phyloP scores from a whole-genome alignment of 2,329 filamentous ascomycete species.

The Fusarium palustre region DNA sequence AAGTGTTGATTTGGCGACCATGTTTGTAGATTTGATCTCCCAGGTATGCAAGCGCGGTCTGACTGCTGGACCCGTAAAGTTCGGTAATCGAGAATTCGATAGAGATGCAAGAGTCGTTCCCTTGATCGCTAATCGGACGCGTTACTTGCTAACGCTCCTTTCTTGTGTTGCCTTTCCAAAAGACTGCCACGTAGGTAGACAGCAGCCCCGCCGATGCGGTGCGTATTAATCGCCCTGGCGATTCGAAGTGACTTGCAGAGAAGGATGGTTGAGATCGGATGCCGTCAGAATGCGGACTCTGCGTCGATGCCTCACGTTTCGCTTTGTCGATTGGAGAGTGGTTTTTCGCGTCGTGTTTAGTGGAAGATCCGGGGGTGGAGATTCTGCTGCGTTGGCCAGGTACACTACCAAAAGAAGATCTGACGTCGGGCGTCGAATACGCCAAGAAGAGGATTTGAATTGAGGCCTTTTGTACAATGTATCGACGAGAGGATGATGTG shows the following conservation, averaged over 20 bases:
- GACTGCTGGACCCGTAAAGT: background rate
- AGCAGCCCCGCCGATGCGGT: slow-evolving; percentile 35
- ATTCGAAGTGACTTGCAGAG: slow-evolving; percentile 28
- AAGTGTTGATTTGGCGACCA: slow-evolving; percentile 47
- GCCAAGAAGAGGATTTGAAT: slow-evolving; percentile 8
- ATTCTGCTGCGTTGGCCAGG: slow-evolving; percentile 25
- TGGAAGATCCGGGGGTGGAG: slow-evolving; percentile 26
- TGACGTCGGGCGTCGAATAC: slow-evolving; percentile 25
- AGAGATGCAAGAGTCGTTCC: background rate
- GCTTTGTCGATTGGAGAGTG: background rate
- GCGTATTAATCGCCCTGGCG: slow-evolving; percentile 30
- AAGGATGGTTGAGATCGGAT: background rate
- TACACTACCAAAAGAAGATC: slow-evolving; percentile 3
- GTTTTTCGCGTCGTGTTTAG: slow-evolving; percentile 21
- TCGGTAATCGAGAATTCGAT: background rate
- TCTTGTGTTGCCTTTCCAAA: background rate
- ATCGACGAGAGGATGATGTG: background rate
- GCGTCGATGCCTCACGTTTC: slow-evolving; percentile 37
- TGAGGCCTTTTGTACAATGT: slow-evolving; percentile 13
- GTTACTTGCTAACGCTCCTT: background rate
- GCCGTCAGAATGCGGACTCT: slow-evolving; percentile 4
- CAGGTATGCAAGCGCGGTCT: background rate
- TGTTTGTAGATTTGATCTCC: slow-evolving; percentile 23
- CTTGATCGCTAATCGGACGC: background rate
- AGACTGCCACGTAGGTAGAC: slow-evolving; percentile 45